Evolutionary conservation across 2,329 filamentous ascomycete species (phyloP).

Genomic region (Aspergillus quadrilineatus): DNA sequence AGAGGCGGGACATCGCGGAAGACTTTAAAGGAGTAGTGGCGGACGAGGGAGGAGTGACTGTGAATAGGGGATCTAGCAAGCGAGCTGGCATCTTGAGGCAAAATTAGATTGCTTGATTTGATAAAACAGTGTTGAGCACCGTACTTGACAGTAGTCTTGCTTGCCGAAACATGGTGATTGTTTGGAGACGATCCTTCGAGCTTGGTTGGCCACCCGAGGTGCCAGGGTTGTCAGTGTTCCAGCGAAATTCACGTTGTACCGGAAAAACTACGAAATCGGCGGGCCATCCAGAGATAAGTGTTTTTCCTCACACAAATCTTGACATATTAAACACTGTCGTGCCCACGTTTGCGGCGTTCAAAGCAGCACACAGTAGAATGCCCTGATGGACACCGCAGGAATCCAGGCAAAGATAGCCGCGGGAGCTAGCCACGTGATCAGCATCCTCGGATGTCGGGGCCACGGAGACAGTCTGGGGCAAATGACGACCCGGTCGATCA

Average conservation of each 20-base stretch:
- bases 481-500: conserved; percentile 4
- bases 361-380: neutral
- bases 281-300: neutral
- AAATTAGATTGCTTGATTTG: conserved; percentile 7
- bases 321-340: neutral
- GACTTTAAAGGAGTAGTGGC: conserved; percentile 46
- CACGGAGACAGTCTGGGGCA: conserved; percentile 9
- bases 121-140: conserved; percentile 9
- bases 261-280: neutral
- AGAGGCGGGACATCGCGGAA: conserved; percentile 74
- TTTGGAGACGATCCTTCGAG: conserved; percentile 11
- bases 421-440: conserved; percentile 1
- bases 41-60: conserved; percentile 4
- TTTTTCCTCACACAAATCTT: neutral
- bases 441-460: neutral
- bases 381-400: neutral
- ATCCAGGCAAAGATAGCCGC: neutral
- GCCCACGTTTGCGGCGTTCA: conserved; percentile 11
- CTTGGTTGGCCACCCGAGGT: conserved; percentile 12
- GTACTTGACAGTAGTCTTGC: conserved; percentile 31
- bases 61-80: conserved; percentile 21
- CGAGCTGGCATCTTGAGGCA: conserved; percentile 23
- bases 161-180: conserved; percentile 32
- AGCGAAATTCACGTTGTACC: neutral
- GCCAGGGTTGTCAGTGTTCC: neutral